Evolutionary conservation across 2,329 filamentous ascomycete genomes (phyloP), one percentile per base, ranked within the genome.

Genomic region (Trichophaea hybrida): DNA sequence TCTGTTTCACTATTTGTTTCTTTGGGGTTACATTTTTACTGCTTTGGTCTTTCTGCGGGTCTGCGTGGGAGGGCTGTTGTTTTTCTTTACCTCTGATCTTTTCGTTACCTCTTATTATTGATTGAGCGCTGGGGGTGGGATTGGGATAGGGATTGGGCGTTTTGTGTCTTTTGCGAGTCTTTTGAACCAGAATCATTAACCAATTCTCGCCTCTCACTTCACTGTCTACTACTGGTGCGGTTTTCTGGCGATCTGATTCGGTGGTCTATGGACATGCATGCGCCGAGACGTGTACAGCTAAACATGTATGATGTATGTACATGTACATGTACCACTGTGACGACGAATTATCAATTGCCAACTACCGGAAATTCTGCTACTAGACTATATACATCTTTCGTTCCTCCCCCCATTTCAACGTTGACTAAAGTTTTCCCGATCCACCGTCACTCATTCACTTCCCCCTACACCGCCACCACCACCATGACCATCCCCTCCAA

Each of bases 401-500:
- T 24, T 24, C 24, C 24, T 24, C 24, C 24, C 24, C 24, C 24
- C 24, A 24, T 24, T 3, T 24, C 24, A 24, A 24, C 24, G 24
- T 24, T 24, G 24, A 24, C 24, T 24, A 24, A 24, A 24, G 24
- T 24, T 24, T 24, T 24, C n/a, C 38, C 38, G n/a, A 1, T 10
- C 38, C 38, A 43, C 38, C 38, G 10, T 43, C 38, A 10, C 38
- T 15, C 38, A 10, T 2, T 43, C 38, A 24, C 38, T 43, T 4
- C 38, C n/a, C n/a, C 38, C 10, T 15, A 43, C 10, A 43, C 38
- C 1, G n/a, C 10, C 10, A 10, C 53, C 33, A 49, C 13, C 40
- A 57, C 52, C 8, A 62, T 62, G 60, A 62, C 60, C 15, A 58
- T 62, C 58, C 55, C 54, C 57, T 53, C 57, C 54, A 50, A 62